Percentiles rank a stretch among this genome's conserved stretches.
Evolutionary conservation across 2,329 filamentous ascomycete genomes (phyloP).

Genomic region (Pseudogymnoascus sp.): DNA sequence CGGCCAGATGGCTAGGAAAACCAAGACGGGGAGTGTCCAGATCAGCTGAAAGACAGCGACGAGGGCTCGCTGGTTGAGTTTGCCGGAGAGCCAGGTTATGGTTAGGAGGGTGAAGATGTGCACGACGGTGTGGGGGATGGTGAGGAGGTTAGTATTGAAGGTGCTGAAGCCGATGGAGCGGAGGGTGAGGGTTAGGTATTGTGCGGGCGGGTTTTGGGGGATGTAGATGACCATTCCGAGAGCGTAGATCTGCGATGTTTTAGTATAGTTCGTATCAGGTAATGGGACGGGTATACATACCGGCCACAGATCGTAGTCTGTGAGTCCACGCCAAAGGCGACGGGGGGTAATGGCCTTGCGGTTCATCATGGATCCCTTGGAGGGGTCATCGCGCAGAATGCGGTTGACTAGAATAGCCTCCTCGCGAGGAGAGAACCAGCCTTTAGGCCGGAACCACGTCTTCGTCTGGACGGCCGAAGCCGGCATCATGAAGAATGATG

Average conservation of each 20-base stretch:
- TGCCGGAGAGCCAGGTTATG: slow-evolving; percentile 38
- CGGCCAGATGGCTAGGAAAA: slow-evolving; percentile 29
- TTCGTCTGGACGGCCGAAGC: slow-evolving; percentile 53
- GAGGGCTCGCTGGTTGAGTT: slow-evolving; percentile 32
- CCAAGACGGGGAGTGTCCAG: slow-evolving; percentile 35
- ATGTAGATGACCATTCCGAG: slow-evolving; percentile 42
- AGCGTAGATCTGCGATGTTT: slow-evolving; percentile 30
- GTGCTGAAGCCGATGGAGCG: slow-evolving; percentile 24
- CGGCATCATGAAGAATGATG: slow-evolving; percentile 49
- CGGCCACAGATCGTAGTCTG: slow-evolving; percentile 54
- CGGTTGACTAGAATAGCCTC: slow-evolving; percentile 60
- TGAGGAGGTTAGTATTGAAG: slow-evolving; percentile 39
- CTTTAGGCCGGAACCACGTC: slow-evolving; percentile 46
- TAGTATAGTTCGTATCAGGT: not conserved
- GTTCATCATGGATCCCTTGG: slow-evolving; percentile 50
- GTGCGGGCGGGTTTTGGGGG: slow-evolving; percentile 38
- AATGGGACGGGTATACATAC: slow-evolving; percentile 28
- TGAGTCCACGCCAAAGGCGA: slow-evolving; percentile 42
- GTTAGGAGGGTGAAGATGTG: slow-evolving; percentile 38
- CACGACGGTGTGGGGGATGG: slow-evolving; percentile 37
- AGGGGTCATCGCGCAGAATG: slow-evolving; percentile 42
- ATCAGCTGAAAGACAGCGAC: slow-evolving; percentile 30
- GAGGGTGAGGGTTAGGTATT: slow-evolving; percentile 48
- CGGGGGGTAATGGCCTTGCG: slow-evolving; percentile 44
- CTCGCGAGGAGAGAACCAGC: slow-evolving; percentile 56